These are phyloP conservation scores for Madurella fahalii DNA, from an alignment of 2,329 filamentous ascomycete species.

Conservation along the genomic window DNA sequence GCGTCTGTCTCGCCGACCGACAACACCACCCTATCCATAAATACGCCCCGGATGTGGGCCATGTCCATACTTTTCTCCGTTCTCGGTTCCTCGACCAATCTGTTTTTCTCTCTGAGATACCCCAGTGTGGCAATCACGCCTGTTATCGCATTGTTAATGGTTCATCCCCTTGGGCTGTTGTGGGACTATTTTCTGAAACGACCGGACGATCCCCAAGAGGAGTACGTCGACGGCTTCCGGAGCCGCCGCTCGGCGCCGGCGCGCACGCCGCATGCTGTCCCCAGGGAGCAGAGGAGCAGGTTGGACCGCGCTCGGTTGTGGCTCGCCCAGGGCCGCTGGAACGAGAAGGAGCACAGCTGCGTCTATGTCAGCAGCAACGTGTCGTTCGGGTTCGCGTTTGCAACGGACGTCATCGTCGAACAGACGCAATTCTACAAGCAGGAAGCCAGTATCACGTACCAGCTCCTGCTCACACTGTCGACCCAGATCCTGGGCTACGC, in stretches of 20 bases:
- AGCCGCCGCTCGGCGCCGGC: constrained; percentile 19
- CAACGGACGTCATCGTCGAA: constrained; percentile 85
- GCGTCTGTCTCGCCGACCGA: constrained; percentile 75
- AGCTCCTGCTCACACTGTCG: constrained; percentile 77
- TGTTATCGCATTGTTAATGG: constrained; percentile 79
- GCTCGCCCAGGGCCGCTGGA: constrained; percentile 78
- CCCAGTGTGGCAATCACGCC: constrained; percentile 86
- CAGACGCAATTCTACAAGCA: constrained; percentile 88
- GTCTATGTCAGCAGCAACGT: constrained; percentile 89
- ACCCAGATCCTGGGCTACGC: constrained; percentile 85
- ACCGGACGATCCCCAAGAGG: constrained; percentile 47
- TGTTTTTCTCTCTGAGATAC: constrained; percentile 88
- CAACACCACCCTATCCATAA: constrained; percentile 73
- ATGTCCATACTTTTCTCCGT: constrained; percentile 76
- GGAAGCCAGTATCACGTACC: constrained; percentile 69
- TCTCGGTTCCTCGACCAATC: constrained; percentile 75
- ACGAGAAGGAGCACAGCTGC: constrained; percentile 83
- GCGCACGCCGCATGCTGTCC: constrained; percentile 19
- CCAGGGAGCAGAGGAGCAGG: constrained; percentile 28
- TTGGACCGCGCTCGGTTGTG: constrained; percentile 58
- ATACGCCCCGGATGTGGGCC: constrained; percentile 83
- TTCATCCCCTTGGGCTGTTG: constrained; percentile 75
- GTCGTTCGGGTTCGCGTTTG: constrained; percentile 84
- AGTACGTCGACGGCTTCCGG: constrained; percentile 42
- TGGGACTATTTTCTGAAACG: constrained; percentile 74